Evolutionary conservation across 129 eudicot genomes (phyloP).

Genomic region (Tanacetum coccineum): DNA sequence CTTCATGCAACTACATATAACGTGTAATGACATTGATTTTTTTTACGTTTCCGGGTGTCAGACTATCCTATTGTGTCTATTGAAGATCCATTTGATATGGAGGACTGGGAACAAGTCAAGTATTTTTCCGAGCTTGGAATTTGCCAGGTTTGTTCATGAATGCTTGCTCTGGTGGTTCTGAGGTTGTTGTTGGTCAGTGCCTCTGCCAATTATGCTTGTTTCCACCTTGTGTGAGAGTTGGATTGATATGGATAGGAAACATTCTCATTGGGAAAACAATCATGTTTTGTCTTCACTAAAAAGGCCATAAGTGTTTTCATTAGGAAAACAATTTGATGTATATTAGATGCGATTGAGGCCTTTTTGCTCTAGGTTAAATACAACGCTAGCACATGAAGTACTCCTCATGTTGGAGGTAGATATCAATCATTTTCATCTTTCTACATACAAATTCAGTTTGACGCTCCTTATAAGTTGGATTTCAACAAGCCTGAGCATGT

Average conservation of each 20-base stretch:
- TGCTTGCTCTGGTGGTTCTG: slow-evolving; percentile 5
- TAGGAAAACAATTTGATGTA: no score
- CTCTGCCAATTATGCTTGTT: background rate
- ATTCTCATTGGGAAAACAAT: background rate
- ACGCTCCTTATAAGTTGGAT: no score
- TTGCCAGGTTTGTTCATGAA: slow-evolving; percentile 64
- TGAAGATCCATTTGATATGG: slow-evolving; percentile 99
- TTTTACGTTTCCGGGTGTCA: slow-evolving; percentile 26
- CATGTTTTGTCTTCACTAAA: background rate
- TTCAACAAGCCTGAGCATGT: no score
- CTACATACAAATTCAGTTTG: no score
- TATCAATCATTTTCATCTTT: no score
- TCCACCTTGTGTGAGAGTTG: background rate
- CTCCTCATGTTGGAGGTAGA: no score
- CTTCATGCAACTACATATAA: background rate
- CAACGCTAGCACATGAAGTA: no score
- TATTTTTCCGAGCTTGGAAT: slow-evolving; percentile 63
- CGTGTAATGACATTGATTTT: background rate
- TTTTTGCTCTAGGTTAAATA: no score
- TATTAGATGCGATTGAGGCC: no score
- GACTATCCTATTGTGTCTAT: slow-evolving; percentile 97
- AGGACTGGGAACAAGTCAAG: slow-evolving; percentile 95
- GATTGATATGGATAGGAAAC: background rate
- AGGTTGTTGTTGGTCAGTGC: background rate
- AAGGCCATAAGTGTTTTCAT: background rate